Base-by-base conservation (phyloP, 352 stramenopile species). In the Pythium apleroticum region DNA sequence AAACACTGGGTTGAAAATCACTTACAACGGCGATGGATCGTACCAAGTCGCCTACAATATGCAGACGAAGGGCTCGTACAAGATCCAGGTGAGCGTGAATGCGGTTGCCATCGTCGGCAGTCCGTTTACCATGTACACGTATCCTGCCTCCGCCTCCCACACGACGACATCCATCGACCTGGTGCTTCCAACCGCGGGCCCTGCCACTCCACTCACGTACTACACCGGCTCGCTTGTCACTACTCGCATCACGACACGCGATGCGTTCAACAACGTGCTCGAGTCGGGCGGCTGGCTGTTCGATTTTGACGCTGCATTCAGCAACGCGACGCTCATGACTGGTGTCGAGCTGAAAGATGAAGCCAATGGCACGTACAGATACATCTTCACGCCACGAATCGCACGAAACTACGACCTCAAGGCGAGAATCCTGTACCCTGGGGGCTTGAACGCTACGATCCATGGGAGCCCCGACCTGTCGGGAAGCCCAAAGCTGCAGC, bases 71-170 rank as follows among this genome's bases (percentile, higher is more conserved):
- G 82, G 82, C 0, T 45, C 48, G 0, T 89, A 88, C 66, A 73
- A 60, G 3, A 70, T 89, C 33, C 65, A 73, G 2, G 77, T 89
- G 11, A 56, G 65, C 1, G 76, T 89, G 14, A 65, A 88, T 63
- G 57, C 65, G 6, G 71, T 80, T 9, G 66, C 68, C 3, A 66
- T 91, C 20, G 17, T 56, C 11, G 72, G 60, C 11, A 88, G 75
- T 46, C 82, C 82, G 24, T 91, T 91, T 52, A 73, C 66, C 0
- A 76, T 91, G 57, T 88, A 88, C 65, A 76, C 66, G 11, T 83
- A 86, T 35, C 77, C 82, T 22, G 74, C 75, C 0, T 22, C 60
- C 30, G 75, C 78, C 2, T 81, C 75, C 17, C 62, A 76, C 8
- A 35, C 43, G 1, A 91, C 74, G 5, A 85, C 78, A 2, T 74